Percentiles rank a stretch among this genome's conserved stretches.
Conservation (phyloP, 2,329 filamentous ascomycete species). For the Penicillium glabrum region DNA sequence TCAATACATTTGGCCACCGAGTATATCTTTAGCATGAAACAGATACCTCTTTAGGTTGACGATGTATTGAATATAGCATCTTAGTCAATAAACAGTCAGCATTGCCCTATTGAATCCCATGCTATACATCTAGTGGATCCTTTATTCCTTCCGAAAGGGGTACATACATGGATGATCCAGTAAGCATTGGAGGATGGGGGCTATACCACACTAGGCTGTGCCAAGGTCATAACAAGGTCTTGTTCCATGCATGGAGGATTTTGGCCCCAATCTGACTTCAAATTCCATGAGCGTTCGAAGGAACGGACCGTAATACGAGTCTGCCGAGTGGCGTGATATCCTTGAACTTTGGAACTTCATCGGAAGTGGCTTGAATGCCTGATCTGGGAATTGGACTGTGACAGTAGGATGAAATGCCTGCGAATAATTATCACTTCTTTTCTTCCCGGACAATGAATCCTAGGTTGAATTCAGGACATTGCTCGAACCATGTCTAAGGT, state of each 20-base stretch:
- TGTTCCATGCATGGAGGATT: not conserved
- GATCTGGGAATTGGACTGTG: not conserved
- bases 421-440: no score
- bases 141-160: not conserved
- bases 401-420: not conserved
- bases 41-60: not conserved
- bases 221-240: not conserved
- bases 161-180: not conserved
- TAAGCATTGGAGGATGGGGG: not conserved
- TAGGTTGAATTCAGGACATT: no score
- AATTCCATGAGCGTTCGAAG: no score
- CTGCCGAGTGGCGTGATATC: not conserved
- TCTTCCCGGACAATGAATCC: no score
- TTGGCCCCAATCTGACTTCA: not conserved
- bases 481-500: not conserved
- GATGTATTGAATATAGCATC: not conserved
- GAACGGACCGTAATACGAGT: no score
- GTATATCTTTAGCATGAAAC: not conserved
- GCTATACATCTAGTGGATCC: not conserved
- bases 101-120: not conserved
- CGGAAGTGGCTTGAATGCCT: not conserved
- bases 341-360: not conserved
- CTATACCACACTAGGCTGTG: not conserved
- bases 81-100: not conserved
- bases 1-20: not conserved